Evolutionary conservation across 2,329 filamentous ascomycete genomes (phyloP).

Genomic region (Xylaria sp.): DNA sequence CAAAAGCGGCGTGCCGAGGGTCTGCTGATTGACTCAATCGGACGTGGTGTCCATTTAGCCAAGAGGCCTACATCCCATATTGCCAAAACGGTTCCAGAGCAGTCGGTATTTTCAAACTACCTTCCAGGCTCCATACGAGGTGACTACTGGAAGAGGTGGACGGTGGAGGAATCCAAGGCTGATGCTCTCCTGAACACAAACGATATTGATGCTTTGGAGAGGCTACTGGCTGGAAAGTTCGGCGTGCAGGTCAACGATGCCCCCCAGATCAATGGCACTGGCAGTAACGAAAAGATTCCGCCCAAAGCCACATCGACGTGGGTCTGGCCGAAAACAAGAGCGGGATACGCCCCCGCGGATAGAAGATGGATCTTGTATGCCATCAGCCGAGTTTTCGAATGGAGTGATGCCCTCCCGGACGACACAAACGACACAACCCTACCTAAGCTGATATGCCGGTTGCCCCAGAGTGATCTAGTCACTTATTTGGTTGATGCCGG

Average conservation of each 20-base stretch:
- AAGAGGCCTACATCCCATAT: constrained; percentile 40
- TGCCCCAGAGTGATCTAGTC: constrained; percentile 57
- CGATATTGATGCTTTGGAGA: constrained; percentile 54
- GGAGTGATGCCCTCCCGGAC: constrained; percentile 50
- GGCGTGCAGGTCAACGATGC: constrained; percentile 42
- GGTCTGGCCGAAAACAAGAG: constrained; percentile 50
- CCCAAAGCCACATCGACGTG: constrained; percentile 47
- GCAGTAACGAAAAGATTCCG: constrained; percentile 20
- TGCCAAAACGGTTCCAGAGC: constrained; percentile 34
- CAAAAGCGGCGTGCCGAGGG: constrained; percentile 61
- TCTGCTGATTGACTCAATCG: constrained; percentile 73
- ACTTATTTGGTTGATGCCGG: constrained; percentile 64
- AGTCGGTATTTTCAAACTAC: constrained; percentile 42
- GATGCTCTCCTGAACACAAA: constrained; percentile 51
- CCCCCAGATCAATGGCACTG: constrained; percentile 25
- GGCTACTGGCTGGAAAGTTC: constrained; percentile 53
- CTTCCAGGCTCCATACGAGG: constrained; percentile 55
- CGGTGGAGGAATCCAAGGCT: constrained; percentile 48
- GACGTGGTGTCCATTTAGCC: constrained; percentile 58
- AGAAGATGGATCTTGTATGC: constrained; percentile 67
- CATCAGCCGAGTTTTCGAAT: constrained; percentile 63
- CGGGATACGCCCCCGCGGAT: constrained; percentile 59
- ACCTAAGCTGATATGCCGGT: constrained; percentile 42
- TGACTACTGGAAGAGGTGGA: constrained; percentile 50
- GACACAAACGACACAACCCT: constrained; percentile 49